phyloP scores from a whole-genome alignment of 305 asterid species.

The Fraxinus greggii region DNA sequence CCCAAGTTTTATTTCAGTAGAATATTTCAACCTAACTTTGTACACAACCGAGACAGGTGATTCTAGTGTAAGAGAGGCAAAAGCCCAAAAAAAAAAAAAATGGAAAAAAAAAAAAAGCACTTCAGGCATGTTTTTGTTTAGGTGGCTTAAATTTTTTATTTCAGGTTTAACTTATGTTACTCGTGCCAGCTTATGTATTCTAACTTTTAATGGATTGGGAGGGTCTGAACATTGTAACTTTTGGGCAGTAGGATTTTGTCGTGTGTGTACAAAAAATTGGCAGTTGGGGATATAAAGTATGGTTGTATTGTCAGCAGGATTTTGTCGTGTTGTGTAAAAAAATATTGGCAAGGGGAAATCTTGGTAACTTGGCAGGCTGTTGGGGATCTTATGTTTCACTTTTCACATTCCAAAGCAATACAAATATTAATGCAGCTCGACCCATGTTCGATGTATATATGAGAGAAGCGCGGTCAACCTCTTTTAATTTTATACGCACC shows the following conservation, averaged over 20 bases:
- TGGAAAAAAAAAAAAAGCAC: not conserved
- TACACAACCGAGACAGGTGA: constrained; percentile 39
- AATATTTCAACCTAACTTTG: constrained; percentile 33
- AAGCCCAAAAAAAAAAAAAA: not conserved
- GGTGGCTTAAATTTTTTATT: constrained; percentile 32
- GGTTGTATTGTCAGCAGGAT: not conserved
- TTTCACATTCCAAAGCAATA: not conserved
- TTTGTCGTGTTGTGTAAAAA: not conserved
- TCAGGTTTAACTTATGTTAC: constrained; percentile 24
- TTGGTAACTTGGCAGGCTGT: not conserved
- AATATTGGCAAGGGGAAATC: not conserved
- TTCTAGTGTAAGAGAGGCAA: constrained; percentile 23
- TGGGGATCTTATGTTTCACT: not conserved
- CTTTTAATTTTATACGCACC: not conserved
- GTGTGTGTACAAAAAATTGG: constrained; percentile 2
- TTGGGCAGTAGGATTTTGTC: constrained; percentile 1
- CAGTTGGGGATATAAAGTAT: not conserved
- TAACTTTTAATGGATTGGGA: constrained; percentile 25
- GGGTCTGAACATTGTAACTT: constrained; percentile 32
- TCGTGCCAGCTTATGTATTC: constrained; percentile 16
- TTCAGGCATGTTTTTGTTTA: constrained; percentile 13
- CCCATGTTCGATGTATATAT: not conserved
- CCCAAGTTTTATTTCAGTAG: constrained; percentile 21
- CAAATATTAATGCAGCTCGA: not conserved
- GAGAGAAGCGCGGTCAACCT: not conserved